Evolutionary conservation across 1,284 basidiomycete genomes (phyloP).

Genomic region (Melampsora americana): DNA sequence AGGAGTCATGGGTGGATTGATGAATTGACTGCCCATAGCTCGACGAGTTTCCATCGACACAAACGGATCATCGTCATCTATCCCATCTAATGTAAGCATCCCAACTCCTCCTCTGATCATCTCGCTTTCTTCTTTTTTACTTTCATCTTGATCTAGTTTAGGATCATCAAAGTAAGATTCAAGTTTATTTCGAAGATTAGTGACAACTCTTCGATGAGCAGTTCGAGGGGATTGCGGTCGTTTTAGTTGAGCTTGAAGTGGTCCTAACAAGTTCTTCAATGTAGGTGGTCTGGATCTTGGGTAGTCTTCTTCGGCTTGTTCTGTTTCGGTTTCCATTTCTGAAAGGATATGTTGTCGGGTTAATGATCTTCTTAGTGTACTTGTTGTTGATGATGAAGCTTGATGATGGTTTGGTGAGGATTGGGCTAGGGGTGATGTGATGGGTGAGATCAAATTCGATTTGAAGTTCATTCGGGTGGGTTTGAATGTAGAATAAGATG

Average conservation of each 20-base stretch:
- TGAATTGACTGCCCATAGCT: conserved; percentile 29
- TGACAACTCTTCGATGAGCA: conserved; percentile 33
- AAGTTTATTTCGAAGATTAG: conserved; percentile 27
- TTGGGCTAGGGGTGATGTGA: conserved; percentile 13
- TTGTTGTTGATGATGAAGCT: conserved; percentile 3
- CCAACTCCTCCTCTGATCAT: conserved; percentile 1
- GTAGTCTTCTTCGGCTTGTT: no score
- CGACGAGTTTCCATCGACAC: conserved; percentile 40
- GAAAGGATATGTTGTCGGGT: conserved; percentile 2
- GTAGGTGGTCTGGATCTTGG: conserved; percentile 28
- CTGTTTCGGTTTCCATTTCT: no score
- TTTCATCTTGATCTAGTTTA: conserved; percentile 17
- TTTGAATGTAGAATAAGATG: conserved; percentile 25
- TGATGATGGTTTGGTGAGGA: conserved; percentile 17
- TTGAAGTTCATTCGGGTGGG: conserved; percentile 26
- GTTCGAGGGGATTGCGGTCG: conserved; percentile 36
- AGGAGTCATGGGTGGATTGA: conserved; percentile 7
- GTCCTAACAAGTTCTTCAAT: conserved; percentile 25
- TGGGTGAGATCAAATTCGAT: conserved; percentile 7
- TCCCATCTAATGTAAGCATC: conserved; percentile 38
- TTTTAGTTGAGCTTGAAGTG: conserved; percentile 40
- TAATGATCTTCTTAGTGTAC: conserved; percentile 12
- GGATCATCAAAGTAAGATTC: not conserved
- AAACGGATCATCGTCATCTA: conserved; percentile 38
- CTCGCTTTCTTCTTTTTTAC: not conserved